Percentiles rank a stretch among this genome's conserved stretches.
These are phyloP conservation scores for Jackrogersella multiformis DNA, from an alignment of 495 filamentous ascomycete species.

Conservation along the genomic window DNA sequence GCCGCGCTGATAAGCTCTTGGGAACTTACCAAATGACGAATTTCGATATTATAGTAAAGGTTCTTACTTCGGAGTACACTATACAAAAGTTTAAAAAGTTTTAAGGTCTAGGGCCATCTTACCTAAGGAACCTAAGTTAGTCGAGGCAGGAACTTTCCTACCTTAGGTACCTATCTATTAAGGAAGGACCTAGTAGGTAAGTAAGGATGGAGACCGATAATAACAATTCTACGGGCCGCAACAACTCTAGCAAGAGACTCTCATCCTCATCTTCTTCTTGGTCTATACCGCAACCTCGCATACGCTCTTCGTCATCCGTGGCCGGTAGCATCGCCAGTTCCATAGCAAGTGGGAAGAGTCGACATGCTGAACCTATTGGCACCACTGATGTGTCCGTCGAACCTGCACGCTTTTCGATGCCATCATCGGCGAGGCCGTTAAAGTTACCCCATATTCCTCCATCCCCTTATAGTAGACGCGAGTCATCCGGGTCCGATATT, in stretches of 20 bases:
- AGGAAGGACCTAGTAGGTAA: background rate
- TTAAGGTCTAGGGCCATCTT: background rate
- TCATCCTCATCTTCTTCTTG: slow-evolving; percentile 43
- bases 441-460: slow-evolving; percentile 40
- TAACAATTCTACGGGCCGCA: slow-evolving; percentile 27
- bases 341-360: slow-evolving; percentile 59
- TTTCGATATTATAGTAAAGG: slow-evolving; percentile 12
- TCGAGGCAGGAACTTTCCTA: no score
- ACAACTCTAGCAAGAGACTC: slow-evolving; percentile 34
- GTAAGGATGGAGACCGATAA: slow-evolving; percentile 17
- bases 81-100: slow-evolving; percentile 25
- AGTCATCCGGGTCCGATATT: slow-evolving; percentile 46
- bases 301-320: slow-evolving; percentile 49
- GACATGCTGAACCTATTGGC: slow-evolving; percentile 61
- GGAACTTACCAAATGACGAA: slow-evolving; percentile 31
- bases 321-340: slow-evolving; percentile 45
- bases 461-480: slow-evolving; percentile 40
- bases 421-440: slow-evolving; percentile 53
- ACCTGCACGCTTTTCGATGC: slow-evolving; percentile 69
- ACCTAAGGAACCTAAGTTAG: no score
- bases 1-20: slow-evolving; percentile 9
- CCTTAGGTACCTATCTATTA: no score
- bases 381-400: slow-evolving; percentile 60
- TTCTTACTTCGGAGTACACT: slow-evolving; percentile 10
- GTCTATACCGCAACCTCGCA: slow-evolving; percentile 40